Conservation (phyloP, 192 early-diverging fungal genomes). For the Gonapodya prolifera region DNA sequence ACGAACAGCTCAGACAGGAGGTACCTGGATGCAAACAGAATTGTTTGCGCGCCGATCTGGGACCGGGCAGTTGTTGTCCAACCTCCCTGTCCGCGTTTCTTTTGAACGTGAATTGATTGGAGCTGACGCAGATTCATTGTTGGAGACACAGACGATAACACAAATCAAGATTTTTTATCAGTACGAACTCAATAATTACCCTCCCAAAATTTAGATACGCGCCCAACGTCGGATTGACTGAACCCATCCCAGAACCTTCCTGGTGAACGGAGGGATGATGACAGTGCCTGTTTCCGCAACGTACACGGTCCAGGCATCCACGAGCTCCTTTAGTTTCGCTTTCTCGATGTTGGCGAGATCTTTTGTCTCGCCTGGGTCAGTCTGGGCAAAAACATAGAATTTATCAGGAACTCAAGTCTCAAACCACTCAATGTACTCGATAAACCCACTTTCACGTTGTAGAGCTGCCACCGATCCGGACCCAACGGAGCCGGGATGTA, state of each 20-base stretch:
- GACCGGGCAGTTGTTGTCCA: no score
- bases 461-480: slow-evolving; percentile 1
- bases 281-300: neutral
- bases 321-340: neutral
- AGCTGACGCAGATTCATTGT: no score
- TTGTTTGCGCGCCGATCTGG: no score
- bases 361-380: neutral
- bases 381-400: neutral
- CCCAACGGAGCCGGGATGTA: slow-evolving; percentile 1
- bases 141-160: no score
- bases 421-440: neutral
- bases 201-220: neutral
- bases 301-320: neutral
- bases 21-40: no score
- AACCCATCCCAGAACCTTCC: neutral
- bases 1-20: no score
- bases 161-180: no score
- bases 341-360: neutral
- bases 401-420: neutral
- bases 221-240: neutral
- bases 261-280: neutral
- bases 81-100: no score
- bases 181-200: no score
- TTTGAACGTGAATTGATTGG: no score
- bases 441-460: neutral